Base-by-base conservation (phyloP, 306 rosid genomes). In the Senna siamea region DNA sequence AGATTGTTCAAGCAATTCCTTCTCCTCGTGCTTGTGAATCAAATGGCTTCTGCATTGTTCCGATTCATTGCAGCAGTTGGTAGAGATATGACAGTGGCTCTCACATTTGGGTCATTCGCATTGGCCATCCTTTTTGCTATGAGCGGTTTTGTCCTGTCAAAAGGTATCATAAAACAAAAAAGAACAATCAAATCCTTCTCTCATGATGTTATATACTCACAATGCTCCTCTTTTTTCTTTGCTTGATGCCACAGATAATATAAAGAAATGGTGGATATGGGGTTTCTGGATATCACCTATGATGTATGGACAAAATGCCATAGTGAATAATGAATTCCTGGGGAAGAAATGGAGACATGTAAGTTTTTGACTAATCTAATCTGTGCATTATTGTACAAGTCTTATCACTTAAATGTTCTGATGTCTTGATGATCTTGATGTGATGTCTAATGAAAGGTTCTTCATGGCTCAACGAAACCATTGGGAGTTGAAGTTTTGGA, bases 1-100 rank as follows among this genome's bases (percentile, higher is more conserved):
- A 87, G 91, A 67, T 62, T 84, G 18, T 79, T 87, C 26, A 87
- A 73, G 77, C 91, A 87, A 38, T 79, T n/a, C 64, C 73, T 87
- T 67, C 26, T 84, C 67, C 85, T 87, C 2, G 15, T 64, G 17
- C 38, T 87, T 43, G 62, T 82, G 4, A 76, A 67, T 69, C 91
- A 87, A 65, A 84, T 87, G 91, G 85, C 87, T 62, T 69, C 85
- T 10, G 68, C 67, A 14, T 46, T 87, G 65, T 79, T 66, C 68
- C 83, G 86, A 61, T 74, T 81, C 11, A 64, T 84, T 22, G 88
- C 73, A 77, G 83, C 87, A 77, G 32, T 82, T 61, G 83, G 91
- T 56, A 81, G 88, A 65, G 82, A 80, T 52, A 15, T 87, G 81
- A 79, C 77, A 5, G 66, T 62, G 19, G 87, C 87, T 57, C 41